Conservation (phyloP, 352 stramenopile species). For the Blastocystis sp. region DNA sequence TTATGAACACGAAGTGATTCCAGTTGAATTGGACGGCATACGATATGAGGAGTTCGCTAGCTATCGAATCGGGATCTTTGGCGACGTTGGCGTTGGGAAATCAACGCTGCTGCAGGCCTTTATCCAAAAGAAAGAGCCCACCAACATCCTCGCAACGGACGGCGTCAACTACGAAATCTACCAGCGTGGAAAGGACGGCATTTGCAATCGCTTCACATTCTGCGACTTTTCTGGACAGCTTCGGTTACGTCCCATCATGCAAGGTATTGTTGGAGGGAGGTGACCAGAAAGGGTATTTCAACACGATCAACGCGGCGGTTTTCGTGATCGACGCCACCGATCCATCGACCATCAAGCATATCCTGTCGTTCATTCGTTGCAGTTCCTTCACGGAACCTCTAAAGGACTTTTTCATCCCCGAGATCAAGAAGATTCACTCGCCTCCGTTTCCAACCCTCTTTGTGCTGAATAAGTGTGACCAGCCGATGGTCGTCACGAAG, state of each 20-base stretch:
- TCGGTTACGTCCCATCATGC: neutral
- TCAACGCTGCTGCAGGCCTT: neutral
- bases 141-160: neutral
- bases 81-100: slow-evolving; percentile 3
- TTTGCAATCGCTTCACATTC: slow-evolving; percentile 3
- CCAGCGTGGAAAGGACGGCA: neutral
- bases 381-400: neutral
- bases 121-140: neutral
- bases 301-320: neutral
- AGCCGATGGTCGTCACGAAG: neutral
- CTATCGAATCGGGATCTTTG: neutral
- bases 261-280: neutral
- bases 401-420: neutral
- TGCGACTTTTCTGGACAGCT: slow-evolving; percentile 11
- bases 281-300: neutral
- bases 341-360: neutral
- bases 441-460: neutral
- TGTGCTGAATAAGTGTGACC: neutral
- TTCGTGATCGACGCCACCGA: neutral
- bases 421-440: neutral
- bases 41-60: neutral
- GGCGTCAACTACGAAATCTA: neutral
- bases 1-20: neutral
- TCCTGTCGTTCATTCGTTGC: neutral
- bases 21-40: slow-evolving; percentile 1